Conservation (phyloP, 805 yeast genomes). For the Yamadazyma olivae region DNA sequence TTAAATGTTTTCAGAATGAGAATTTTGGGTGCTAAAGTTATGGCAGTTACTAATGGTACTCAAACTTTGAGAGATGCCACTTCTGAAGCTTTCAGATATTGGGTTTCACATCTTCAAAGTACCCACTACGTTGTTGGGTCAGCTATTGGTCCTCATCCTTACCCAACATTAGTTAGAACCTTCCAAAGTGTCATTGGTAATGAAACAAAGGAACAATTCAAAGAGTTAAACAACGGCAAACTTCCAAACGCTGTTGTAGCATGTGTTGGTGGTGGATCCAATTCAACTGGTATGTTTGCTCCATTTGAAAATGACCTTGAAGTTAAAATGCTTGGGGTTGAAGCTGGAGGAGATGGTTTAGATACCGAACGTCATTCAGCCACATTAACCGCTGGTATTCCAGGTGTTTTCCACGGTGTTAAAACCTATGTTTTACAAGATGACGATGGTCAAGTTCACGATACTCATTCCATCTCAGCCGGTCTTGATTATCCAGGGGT, state of each 20-base stretch:
- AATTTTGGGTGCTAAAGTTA: slow-evolving; percentile 92
- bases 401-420: slow-evolving; percentile 99
- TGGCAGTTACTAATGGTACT: slow-evolving; percentile 93
- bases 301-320: slow-evolving; percentile 82
- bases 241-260: slow-evolving; percentile 95
- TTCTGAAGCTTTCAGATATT: slow-evolving; percentile 90
- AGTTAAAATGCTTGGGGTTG: slow-evolving; percentile 88
- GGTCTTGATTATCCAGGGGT: slow-evolving; percentile 99
- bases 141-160: slow-evolving; percentile 99
- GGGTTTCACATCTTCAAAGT: slow-evolving; percentile 84
- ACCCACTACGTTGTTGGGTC: slow-evolving; percentile 98
- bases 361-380: slow-evolving; percentile 91
- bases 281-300: slow-evolving; percentile 92
- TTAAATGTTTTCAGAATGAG: slow-evolving; percentile 96
- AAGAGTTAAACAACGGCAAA: slow-evolving; percentile 70
- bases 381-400: slow-evolving; percentile 88
- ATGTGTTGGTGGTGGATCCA: slow-evolving; percentile 99
- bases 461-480: slow-evolving; percentile 97
- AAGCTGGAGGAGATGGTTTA: slow-evolving; percentile 98
- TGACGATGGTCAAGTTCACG: slow-evolving; percentile 92
- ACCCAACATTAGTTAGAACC: slow-evolving; percentile 96
- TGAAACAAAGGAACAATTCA: slow-evolving; percentile 91
- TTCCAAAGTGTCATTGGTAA: slow-evolving; percentile 97
- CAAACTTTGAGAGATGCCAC: slow-evolving; percentile 96
- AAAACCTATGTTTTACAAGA: slow-evolving; percentile 90